Evolutionary conservation across 2,329 filamentous ascomycete species (phyloP).

Genomic region (Exophiala oligosperma): DNA sequence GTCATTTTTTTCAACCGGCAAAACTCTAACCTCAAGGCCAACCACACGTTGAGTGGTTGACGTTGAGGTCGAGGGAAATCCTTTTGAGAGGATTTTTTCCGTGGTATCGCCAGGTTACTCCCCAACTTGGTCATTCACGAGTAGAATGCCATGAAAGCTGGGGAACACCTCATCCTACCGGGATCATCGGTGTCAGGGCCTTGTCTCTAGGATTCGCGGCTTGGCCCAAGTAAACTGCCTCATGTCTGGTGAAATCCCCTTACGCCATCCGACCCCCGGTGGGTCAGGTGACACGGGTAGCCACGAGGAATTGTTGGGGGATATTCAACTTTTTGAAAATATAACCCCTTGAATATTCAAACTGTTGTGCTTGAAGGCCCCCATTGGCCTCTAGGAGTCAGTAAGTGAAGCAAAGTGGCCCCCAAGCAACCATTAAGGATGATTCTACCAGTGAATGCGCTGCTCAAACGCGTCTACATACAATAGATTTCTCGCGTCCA

Average conservation of each 20-base stretch:
- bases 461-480: too few relatives aligned
- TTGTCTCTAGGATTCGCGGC: background rate
- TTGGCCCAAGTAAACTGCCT: conserved; percentile 6
- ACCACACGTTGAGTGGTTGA: background rate
- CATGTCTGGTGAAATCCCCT: conserved; percentile 9
- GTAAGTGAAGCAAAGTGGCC: too few relatives aligned
- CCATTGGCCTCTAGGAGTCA: too few relatives aligned
- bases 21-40: background rate
- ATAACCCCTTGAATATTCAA: background rate
- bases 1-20: background rate
- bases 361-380: background rate
- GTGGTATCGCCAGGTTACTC: background rate
- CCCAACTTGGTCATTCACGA: background rate
- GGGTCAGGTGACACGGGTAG: conserved; percentile 3
- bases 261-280: background rate
- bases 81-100: background rate
- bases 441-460: too few relatives aligned
- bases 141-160: background rate
- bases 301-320: conserved; percentile 6
- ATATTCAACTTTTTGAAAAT: background rate
- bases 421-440: too few relatives aligned
- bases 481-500: too few relatives aligned
- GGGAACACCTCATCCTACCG: background rate
- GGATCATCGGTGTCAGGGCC: background rate
- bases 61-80: background rate